A percentile compares a stretch with the other conserved stretches of the same genome.
Evolutionary conservation across 257 asterid species (phyloP).

Genomic region (Petunia axillaris): DNA sequence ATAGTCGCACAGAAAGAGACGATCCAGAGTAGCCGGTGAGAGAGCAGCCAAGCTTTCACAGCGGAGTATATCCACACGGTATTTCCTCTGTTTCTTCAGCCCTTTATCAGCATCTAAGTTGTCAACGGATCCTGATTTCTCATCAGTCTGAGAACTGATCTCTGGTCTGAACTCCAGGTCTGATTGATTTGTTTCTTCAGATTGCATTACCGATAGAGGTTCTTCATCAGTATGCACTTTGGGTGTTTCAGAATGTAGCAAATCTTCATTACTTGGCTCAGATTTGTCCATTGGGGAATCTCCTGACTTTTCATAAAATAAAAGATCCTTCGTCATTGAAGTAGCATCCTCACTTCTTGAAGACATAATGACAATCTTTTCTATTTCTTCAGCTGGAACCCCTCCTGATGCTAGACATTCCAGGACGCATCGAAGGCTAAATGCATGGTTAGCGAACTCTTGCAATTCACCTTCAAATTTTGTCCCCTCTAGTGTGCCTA

Average conservation of each 20-base stretch:
- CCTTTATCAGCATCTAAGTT: slow-evolving; percentile 50
- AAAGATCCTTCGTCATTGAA: slow-evolving; percentile 43
- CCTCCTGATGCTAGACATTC: slow-evolving; percentile 98
- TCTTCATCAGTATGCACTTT: slow-evolving; percentile 48
- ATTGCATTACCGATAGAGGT: slow-evolving; percentile 35
- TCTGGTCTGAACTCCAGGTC: slow-evolving; percentile 45
- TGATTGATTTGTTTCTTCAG: slow-evolving; percentile 44
- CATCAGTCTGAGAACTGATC: slow-evolving; percentile 49
- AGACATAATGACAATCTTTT: slow-evolving; percentile 41
- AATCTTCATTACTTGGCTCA: slow-evolving; percentile 41
- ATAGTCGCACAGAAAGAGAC: slow-evolving; percentile 92
- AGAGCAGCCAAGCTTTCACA: slow-evolving; percentile 99
- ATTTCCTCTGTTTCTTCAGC: slow-evolving; percentile 61
- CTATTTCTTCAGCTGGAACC: slow-evolving; percentile 53
- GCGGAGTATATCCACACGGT: slow-evolving; percentile 91
- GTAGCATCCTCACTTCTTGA: slow-evolving; percentile 46
- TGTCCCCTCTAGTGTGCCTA: slow-evolving; percentile 85
- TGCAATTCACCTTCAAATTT: slow-evolving; percentile 98
- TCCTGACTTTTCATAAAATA: slow-evolving; percentile 38
- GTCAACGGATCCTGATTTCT: slow-evolving; percentile 49
- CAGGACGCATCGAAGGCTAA: slow-evolving; percentile 90
- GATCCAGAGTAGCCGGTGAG: slow-evolving; percentile 88
- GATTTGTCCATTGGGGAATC: slow-evolving; percentile 37
- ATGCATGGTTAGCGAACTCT: slow-evolving; percentile 99
- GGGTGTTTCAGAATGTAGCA: slow-evolving; percentile 31